These are phyloP conservation scores for Cryptosporidium parvum DNA, from an alignment of 169 alveolate species.

Conservation along the genomic window DNA sequence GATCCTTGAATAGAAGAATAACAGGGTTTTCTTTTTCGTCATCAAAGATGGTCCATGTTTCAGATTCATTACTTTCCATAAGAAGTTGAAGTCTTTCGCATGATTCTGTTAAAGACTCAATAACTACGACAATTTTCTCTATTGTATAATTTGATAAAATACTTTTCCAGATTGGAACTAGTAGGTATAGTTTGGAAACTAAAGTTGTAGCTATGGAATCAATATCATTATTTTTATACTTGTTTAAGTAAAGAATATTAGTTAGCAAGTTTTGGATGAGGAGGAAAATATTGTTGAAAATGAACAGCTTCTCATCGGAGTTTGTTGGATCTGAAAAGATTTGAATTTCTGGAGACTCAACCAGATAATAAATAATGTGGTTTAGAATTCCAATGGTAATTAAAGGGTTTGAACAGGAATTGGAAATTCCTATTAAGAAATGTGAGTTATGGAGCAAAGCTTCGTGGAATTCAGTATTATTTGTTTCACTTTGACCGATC, in stretches of 20 bases:
- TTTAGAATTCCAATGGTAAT: not conserved
- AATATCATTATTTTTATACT: not conserved
- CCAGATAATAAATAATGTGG: not conserved
- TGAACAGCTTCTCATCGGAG: slow-evolving; percentile 8
- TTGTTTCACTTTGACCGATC: not conserved
- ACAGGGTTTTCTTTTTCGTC: slow-evolving; percentile 63
- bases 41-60: not conserved
- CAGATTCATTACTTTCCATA: not conserved
- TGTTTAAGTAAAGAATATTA: not conserved
- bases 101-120: slow-evolving; percentile 49
- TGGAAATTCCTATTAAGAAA: slow-evolving; percentile 46
- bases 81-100: slow-evolving; percentile 21
- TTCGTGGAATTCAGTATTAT: slow-evolving; percentile 4
- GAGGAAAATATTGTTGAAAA: slow-evolving; percentile 25
- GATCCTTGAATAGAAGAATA: slow-evolving; percentile 10
- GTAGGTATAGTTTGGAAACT: not conserved
- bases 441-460: slow-evolving; percentile 25
- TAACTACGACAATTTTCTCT: slow-evolving; percentile 7
- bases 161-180: slow-evolving; percentile 36
- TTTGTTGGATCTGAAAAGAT: slow-evolving; percentile 2
- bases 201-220: not conserved
- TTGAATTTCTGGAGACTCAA: slow-evolving; percentile 18
- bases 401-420: slow-evolving; percentile 8
- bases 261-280: slow-evolving; percentile 32
- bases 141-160: slow-evolving; percentile 16